Base-by-base conservation (phyloP, 1,284 basidiomycete species). In the Hemileia vastatrix region DNA sequence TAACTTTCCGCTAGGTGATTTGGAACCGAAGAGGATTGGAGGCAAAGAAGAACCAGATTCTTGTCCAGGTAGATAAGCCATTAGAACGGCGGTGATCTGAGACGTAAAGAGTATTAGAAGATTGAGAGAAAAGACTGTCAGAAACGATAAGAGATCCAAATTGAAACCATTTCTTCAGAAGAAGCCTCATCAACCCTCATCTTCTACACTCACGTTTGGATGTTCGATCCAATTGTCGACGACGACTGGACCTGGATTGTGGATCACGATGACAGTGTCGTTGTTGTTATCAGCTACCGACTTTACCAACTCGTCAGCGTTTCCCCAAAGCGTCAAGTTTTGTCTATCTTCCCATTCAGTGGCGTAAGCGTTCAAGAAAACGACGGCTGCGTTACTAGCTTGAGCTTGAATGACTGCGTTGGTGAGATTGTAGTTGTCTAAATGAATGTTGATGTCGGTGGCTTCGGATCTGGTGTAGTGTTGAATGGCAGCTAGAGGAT, bases 181-280 rank as follows among this genome's bases (percentile, higher is more conserved):
- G 27, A 27, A 27, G 27, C 27, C 27, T 27, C 27, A 27, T 27
- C 27, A 27, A 27, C 27, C 27, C 27, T 27, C 27, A 27, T n/a
- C n/a, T n/a, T n/a, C n/a, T n/a, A n/a, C n/a, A n/a, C n/a, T n/a
- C 4, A 77, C 67, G 58, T 74, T 76, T 3, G 68, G 62, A 50
- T 68, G n/a, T n/a, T n/a, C n/a, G n/a, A 62, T 47, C 64, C 65
- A 65, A 43, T 51, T 32, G 68, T 69, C 58, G 63, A 67, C 67
- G 52, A 65, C 63, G 36, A 71, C 67, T 32, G 66, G 63, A 5
- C 63, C 60, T 50, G 65, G 66, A 55, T 83, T 83, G 76, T 92
- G 85, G 21, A 86, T 80, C 33, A 92, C 81, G 15, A 93, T 89
- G 50, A 92, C 82, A 0, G 87, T 90, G 77, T 92, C 90, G 68